These are phyloP conservation scores for Botrytis deweyae DNA, from an alignment of 2,329 filamentous ascomycete species.

Conservation along the genomic window DNA sequence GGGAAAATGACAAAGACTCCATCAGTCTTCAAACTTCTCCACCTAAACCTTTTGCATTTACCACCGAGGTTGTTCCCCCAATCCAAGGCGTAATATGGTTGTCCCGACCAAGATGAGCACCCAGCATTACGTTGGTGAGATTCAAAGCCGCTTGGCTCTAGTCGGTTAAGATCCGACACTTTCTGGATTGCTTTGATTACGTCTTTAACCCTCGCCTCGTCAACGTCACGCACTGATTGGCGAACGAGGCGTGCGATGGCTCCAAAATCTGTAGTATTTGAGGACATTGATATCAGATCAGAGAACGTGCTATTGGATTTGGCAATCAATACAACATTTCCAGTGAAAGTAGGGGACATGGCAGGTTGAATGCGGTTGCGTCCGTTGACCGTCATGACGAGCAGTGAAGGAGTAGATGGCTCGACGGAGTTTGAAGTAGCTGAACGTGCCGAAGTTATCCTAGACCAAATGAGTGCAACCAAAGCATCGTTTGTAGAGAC, in stretches of 20 bases:
- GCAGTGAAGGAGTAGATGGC: background rate
- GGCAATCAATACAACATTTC: background rate
- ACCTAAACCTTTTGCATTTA: slow-evolving; percentile 7
- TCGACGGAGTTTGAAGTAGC: background rate
- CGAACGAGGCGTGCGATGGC: background rate
- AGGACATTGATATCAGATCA: background rate
- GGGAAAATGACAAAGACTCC: slow-evolving; percentile 7
- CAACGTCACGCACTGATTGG: background rate
- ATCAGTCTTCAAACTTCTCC: slow-evolving; percentile 15
- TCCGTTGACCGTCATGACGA: slow-evolving; percentile 4
- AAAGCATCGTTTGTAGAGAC: slow-evolving; percentile 15
- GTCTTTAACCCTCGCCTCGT: background rate
- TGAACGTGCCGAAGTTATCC: slow-evolving; percentile 6
- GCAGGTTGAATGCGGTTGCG: background rate
- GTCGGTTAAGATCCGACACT: background rate
- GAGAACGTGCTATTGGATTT: background rate
- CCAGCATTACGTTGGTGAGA: background rate
- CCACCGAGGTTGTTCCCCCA: background rate
- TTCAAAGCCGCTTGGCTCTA: background rate
- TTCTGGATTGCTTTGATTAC: slow-evolving; percentile 1
- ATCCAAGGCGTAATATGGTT: background rate
- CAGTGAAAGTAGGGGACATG: background rate
- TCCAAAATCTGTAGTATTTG: background rate
- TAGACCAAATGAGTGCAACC: slow-evolving; percentile 11
- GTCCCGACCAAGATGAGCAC: slow-evolving; percentile 6